Evolutionary conservation across 106 monocot genomes (phyloP), one percentile per base, ranked within the genome.

Genomic region (Iris macrosiphon): DNA sequence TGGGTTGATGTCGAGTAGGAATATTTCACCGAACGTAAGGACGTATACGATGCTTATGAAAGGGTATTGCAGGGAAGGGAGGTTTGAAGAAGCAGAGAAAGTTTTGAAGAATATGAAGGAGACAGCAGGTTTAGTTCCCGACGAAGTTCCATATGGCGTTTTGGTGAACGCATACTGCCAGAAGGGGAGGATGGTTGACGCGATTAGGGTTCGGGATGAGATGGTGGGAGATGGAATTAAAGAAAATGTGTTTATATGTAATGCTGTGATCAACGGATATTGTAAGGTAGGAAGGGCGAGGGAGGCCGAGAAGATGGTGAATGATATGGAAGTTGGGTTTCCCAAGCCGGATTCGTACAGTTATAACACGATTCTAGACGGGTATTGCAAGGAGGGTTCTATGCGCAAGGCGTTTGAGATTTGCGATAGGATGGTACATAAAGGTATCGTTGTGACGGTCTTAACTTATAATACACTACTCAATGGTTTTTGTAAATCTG

Each of bases 381-480:
- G 86, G 21, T 90, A 72, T 58, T 96, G 90, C 55, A 85, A 48
- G 45, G 44, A 72, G 26, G 83, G 82, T 20, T 65, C 49, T 23
- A 80, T 96, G 83, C 58, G 46, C 15, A 75, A 90, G 49, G 96
- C 96, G 14, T 90, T 90, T 78, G 72, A 66, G 11, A 54, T 73
- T 42, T 90, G 90, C 58, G 41, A 77, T 46, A 22, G 60, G 62
- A 89, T 90, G 96, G n/a, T 74, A 20, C 16, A 35, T 57, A 96
- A 75, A 50, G 76, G 72, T 51, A 58, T 77, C 25, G 41, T 1
- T 42, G 57, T 74, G 29, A 75, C 73, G 14, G 53, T 77, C 44
- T 14, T 96, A 52, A 83, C 79, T 43, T 96, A 96, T 55, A 96
- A 96, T 60, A 69, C 80, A 6, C 90, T 96, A 38, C 40, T 90